Conservation (phyloP, 2,329 filamentous ascomycete species). For the Rutstroemia sp. region DNA sequence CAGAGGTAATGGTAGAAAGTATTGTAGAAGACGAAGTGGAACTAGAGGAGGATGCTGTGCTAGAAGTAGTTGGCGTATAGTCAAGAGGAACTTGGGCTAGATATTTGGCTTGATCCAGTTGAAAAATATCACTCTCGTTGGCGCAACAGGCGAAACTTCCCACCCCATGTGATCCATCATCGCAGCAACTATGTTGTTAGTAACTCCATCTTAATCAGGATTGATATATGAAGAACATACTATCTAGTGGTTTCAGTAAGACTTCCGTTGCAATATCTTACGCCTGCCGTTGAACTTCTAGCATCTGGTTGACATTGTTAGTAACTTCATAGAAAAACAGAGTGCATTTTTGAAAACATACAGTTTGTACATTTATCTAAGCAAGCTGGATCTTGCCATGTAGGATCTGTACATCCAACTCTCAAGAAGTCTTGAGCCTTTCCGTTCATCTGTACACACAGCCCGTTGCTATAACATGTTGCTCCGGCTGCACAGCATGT, state of each 20-base stretch:
- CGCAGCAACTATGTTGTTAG: slow-evolving; percentile 2
- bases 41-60: not conserved
- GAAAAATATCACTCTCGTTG: not conserved
- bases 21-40: not conserved
- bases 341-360: slow-evolving; percentile 6
- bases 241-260: slow-evolving; percentile 19
- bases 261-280: slow-evolving; percentile 16
- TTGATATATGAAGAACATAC: not conserved
- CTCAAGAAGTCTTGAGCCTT: slow-evolving; percentile 18
- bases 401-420: slow-evolving; percentile 23
- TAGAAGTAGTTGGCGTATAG: not conserved
- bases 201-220: not conserved
- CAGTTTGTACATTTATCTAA: slow-evolving; percentile 17
- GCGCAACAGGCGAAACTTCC: slow-evolving; percentile 8
- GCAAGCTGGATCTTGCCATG: slow-evolving; percentile 19
- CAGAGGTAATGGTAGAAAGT: not conserved
- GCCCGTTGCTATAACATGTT: slow-evolving; percentile 20
- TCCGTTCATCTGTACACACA: slow-evolving; percentile 17
- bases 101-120: not conserved
- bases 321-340: not conserved
- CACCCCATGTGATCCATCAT: not conserved
- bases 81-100: slow-evolving; percentile 1
- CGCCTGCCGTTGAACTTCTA: slow-evolving; percentile 15
- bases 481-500: slow-evolving; percentile 17
- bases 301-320: slow-evolving; percentile 10